phyloP scores from a whole-genome alignment of 306 rosid species.

The Castanospermum australe region DNA sequence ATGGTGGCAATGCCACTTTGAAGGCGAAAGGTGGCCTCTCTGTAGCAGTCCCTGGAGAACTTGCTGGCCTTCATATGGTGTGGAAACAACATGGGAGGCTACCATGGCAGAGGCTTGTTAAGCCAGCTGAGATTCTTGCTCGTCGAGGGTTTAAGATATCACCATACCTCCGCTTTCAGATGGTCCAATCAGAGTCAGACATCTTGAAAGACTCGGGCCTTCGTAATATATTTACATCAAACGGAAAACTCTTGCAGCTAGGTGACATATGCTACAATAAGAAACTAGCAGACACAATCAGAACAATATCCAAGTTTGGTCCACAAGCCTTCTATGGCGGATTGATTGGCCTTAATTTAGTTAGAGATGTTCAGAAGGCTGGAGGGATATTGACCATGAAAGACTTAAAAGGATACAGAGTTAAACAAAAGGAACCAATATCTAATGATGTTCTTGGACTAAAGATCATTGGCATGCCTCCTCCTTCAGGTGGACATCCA shows the following conservation, averaged over 20 bases:
- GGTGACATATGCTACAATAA: constrained; percentile 56
- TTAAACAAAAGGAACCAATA: constrained; percentile 50
- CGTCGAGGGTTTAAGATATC: constrained; percentile 66
- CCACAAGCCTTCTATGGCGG: constrained; percentile 62
- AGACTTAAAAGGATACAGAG: constrained; percentile 59
- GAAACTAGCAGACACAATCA: constrained; percentile 59
- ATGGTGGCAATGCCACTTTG: constrained; percentile 49
- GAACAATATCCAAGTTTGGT: constrained; percentile 51
- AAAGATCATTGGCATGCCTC: constrained; percentile 70
- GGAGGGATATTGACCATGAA: constrained; percentile 67
- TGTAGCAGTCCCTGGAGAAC: constrained; percentile 71
- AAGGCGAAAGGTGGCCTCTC: constrained; percentile 69
- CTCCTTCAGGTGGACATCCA: constrained; percentile 89
- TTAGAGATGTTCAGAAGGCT: constrained; percentile 60
- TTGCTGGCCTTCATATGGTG: constrained; percentile 72
- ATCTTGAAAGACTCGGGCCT: constrained; percentile 66
- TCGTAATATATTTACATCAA: constrained; percentile 53
- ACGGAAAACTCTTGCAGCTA: constrained; percentile 55
- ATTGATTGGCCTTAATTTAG: constrained; percentile 50
- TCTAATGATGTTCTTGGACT: constrained; percentile 49
- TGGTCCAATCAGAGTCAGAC: constrained; percentile 47
- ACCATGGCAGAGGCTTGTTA: constrained; percentile 72
- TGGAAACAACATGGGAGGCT: constrained; percentile 79
- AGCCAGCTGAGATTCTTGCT: constrained; percentile 74
- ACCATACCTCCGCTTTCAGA: constrained; percentile 59